Base-by-base conservation (phyloP, 1,284 basidiomycete species). In the Quambalaria eucalypti region DNA sequence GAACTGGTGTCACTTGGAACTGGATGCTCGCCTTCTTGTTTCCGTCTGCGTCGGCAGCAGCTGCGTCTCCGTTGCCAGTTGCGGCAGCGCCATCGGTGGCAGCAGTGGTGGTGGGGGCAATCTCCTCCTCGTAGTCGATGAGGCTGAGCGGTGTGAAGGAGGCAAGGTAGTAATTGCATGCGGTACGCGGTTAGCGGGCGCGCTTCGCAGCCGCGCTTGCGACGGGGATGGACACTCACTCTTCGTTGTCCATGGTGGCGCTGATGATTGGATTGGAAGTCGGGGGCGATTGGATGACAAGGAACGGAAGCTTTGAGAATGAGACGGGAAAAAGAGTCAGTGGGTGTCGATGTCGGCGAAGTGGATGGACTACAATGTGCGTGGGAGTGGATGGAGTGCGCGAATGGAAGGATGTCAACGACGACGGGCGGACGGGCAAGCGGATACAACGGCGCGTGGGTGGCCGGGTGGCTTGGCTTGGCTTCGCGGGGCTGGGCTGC, bases 61-160 rank as follows among this genome's bases (percentile, higher is more conserved):
- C 56, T 40, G 55, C 59, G 36, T 59, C 65, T 42, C 60, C 62
- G 39, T 62, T 66, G 47, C 57, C 50, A 23, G 42, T 60, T 42
- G 66, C 62, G 50, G 68, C 59, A 19, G 66, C 63, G 46, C 66
- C 65, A 49, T 64, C 66, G 53, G 58, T 55, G 10, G 69, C 58
- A 28, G 51, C 25, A 19, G 69, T 60, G 19, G 68, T 63, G 36
- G 67, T 60, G 52, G 71, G 62, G 39, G 68, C 60, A 51, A 73
- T 65, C 59, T 75, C 73, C 71, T 75, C 73, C 62, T 75, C 73
- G 71, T 75, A 75, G 52, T 75, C 73, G 61, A 75, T 74, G n/a
- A 75, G 70, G 63, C 72, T 74, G 57, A 28, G 30, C 26, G 38
- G 48, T 28, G 26, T 48, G 42, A 21, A 42, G 57, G 14, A 39